phyloP scores from a whole-genome alignment of 495 filamentous ascomycete species.

The Jackrogersella multiformis region DNA sequence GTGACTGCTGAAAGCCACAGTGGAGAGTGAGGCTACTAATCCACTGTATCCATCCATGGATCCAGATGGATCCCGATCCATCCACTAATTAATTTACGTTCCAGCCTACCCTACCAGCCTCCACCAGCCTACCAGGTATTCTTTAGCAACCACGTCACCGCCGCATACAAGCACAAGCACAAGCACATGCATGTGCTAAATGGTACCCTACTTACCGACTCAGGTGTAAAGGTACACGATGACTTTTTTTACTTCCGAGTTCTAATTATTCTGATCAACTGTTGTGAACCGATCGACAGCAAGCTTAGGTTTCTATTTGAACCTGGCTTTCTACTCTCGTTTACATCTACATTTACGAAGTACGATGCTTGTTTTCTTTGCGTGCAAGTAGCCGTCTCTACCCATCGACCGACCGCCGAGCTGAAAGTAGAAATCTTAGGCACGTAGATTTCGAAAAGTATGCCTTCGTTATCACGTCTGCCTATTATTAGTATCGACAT shows the following conservation, averaged over 20 bases:
- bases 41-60: slow-evolving; percentile 14
- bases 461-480: slow-evolving; percentile 32
- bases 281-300: slow-evolving; percentile 29
- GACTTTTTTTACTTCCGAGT: slow-evolving; percentile 17
- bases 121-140: too few species aligned
- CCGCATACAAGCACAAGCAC: slow-evolving; percentile 36
- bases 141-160: slow-evolving; percentile 43
- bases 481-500: slow-evolving; percentile 20
- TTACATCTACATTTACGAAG: slow-evolving; percentile 3
- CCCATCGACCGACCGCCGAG: slow-evolving; percentile 15
- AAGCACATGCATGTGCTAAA: slow-evolving; percentile 31
- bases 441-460: slow-evolving; percentile 28
- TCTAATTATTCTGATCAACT: background rate
- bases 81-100: slow-evolving; percentile 40
- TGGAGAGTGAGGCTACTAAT: slow-evolving; percentile 19
- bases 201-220: slow-evolving; percentile 32
- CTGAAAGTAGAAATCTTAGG: slow-evolving; percentile 28
- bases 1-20: slow-evolving; percentile 11
- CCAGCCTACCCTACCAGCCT: too few species aligned
- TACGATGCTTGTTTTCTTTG: slow-evolving; percentile 25
- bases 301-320: slow-evolving; percentile 29
- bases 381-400: slow-evolving; percentile 36
- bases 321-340: slow-evolving; percentile 19
- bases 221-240: slow-evolving; percentile 15
- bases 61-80: slow-evolving; percentile 15